Percentiles rank a stretch among this genome's conserved stretches.
Evolutionary conservation across 176 grass and related monocot genomes (phyloP).

Genomic region (Alopecurus myosuroides): DNA sequence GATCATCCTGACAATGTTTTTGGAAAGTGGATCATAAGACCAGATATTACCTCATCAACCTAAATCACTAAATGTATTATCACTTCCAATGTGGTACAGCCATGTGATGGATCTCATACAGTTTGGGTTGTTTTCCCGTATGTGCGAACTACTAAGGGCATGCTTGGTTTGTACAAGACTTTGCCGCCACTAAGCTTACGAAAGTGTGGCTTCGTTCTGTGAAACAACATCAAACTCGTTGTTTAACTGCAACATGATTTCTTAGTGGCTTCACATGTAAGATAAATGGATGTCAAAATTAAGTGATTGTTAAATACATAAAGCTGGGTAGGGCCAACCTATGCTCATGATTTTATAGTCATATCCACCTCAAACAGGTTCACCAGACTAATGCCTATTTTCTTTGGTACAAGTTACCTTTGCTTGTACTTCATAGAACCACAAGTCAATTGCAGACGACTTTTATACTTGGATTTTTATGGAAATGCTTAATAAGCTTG

Average conservation of each 20-base stretch:
- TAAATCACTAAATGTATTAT: background rate
- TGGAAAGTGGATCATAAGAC: background rate
- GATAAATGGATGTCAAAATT: background rate
- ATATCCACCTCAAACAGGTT: background rate
- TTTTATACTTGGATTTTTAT: background rate
- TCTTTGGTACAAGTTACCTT: background rate
- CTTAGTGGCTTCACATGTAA: background rate
- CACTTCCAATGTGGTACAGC: background rate
- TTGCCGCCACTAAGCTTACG: background rate
- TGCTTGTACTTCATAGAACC: background rate
- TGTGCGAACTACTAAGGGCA: background rate
- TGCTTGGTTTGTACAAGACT: background rate
- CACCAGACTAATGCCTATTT: background rate
- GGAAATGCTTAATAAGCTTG: background rate
- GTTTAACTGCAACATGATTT: background rate
- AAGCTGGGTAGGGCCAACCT: background rate
- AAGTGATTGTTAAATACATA: background rate
- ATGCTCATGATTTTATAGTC: background rate
- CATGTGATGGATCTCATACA: background rate
- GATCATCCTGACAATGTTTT: background rate
- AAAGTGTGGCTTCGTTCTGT: background rate
- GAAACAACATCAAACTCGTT: background rate
- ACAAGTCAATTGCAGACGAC: background rate
- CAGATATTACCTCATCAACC: background rate
- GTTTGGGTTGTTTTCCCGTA: background rate